Base-by-base conservation (phyloP, 228 moss, liverwort and hornwort genomes). In the Sphagnum fallax region DNA sequence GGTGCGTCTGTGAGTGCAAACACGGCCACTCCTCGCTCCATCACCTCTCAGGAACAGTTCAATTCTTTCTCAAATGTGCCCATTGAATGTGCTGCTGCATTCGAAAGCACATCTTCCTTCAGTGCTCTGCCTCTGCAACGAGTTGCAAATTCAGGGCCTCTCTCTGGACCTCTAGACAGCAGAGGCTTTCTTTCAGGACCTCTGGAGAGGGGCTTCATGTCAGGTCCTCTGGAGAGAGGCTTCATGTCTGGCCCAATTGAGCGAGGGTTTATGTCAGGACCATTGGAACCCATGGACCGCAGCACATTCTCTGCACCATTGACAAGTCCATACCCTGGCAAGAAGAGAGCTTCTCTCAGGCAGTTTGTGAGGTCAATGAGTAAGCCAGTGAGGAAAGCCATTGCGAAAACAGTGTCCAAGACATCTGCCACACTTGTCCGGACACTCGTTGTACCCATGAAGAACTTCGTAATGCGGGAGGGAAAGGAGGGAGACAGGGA, bases 1-100 rank as follows among this genome's bases (percentile, higher is more conserved):
- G 98, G 98, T 51, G 98, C 98, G 10, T 98, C 98, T n/a, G 98
- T 98, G 50, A 93, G 93, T 60, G 98, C 98, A 53, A 98, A 98
- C 75, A 94, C 98, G 0, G 94, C 98, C 6, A 98, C 98, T 1
- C 92, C 98, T 12, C 92, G 98, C 68, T 81, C 94, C 4, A 81
- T 98, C 13, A 77, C 75, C 50, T 86, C 77, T 16, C 89, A 75
- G 65, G 94, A 98, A 76, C 98, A 94, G 76, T 98, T 94, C 84
- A 92, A 91, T 78, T 89, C 98, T 11, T 94, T 94, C 58, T 90
- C 92, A 4, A 98, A 90, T 61, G 80, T 89, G 14, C 85, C 88
- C 10, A 90, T 78, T 63, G 98, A 94, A 71, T 92, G 98, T 58
- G 93, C 98, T 5, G 98, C 98, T 8, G 92, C 91, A 51, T 98